These are phyloP conservation scores for Sisymbrium irio DNA, from an alignment of 345 rosid genomes.

Conservation along the genomic window DNA sequence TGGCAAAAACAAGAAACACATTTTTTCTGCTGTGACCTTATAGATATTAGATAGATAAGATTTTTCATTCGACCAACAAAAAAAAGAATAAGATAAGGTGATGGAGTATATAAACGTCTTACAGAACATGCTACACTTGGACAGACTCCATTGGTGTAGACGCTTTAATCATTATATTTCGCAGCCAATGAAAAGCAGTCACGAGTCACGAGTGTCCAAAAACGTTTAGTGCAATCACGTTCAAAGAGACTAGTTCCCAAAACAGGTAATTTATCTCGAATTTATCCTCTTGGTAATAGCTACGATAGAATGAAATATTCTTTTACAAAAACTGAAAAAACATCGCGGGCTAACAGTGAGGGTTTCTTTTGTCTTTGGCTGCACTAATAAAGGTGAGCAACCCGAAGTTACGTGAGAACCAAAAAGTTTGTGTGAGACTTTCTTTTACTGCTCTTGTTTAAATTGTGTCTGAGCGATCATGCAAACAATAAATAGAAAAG, in stretches of 20 bases:
- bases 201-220: constrained; percentile 35
- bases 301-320: not conserved
- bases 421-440: not conserved
- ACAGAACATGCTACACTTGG: constrained; percentile 15
- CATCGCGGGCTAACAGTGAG: not conserved
- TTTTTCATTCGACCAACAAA: constrained; percentile 23
- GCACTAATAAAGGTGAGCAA: not conserved
- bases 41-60: constrained; percentile 13
- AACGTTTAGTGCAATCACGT: constrained; percentile 28
- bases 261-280: not conserved
- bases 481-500: not conserved
- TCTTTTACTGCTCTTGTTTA: not conserved
- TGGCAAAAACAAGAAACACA: not conserved
- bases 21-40: not conserved
- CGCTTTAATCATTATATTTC: constrained; percentile 19
- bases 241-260: constrained; percentile 14
- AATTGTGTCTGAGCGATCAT: not conserved
- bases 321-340: not conserved
- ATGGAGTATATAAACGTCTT: not conserved
- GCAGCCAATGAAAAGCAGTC: constrained; percentile 21
- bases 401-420: not conserved
- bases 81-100: constrained; percentile 24
- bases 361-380: not conserved
- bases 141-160: constrained; percentile 1
- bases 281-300: not conserved